These are phyloP conservation scores for Thalassiosira oceanica DNA, from an alignment of 352 stramenopile species.

Conservation along the genomic window DNA sequence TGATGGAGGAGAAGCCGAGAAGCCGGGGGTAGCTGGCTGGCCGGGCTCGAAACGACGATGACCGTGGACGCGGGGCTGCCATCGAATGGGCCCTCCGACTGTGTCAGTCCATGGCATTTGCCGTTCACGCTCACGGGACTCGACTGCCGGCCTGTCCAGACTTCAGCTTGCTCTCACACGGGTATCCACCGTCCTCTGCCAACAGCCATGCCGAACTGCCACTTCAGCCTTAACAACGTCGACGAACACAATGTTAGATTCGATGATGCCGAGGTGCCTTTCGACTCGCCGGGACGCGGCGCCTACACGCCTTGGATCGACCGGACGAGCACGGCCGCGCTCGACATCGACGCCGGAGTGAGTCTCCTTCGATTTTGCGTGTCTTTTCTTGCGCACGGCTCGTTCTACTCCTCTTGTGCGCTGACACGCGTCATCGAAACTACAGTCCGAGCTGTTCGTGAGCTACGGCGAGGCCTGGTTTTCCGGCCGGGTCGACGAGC, in stretches of 20 bases:
- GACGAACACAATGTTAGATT: conserved; percentile 31
- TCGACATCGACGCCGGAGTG: conserved; percentile 48
- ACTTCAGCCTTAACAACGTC: conserved; percentile 48
- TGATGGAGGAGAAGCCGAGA: too few species aligned
- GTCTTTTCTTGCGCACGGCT: conserved; percentile 47
- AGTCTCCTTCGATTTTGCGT: conserved; percentile 49
- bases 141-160: too few species aligned
- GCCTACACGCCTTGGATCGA: neutral
- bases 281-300: conserved; percentile 30
- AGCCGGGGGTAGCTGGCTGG: too few species aligned
- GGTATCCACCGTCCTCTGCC: too few species aligned
- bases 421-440: too few species aligned
- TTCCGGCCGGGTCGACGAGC: conserved; percentile 22
- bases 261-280: conserved; percentile 35
- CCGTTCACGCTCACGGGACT: too few species aligned
- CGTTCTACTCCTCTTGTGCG: too few species aligned
- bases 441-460: conserved; percentile 79
- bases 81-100: too few species aligned
- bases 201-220: conserved; percentile 41
- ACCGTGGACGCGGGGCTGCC: too few species aligned
- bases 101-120: too few species aligned
- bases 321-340: conserved; percentile 59
- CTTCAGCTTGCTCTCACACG: too few species aligned
- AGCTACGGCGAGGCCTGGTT: conserved; percentile 76
- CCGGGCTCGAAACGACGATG: too few species aligned